phyloP scores from a whole-genome alignment of 176 grass and related monocot genomes.

The Lolium perenne region DNA sequence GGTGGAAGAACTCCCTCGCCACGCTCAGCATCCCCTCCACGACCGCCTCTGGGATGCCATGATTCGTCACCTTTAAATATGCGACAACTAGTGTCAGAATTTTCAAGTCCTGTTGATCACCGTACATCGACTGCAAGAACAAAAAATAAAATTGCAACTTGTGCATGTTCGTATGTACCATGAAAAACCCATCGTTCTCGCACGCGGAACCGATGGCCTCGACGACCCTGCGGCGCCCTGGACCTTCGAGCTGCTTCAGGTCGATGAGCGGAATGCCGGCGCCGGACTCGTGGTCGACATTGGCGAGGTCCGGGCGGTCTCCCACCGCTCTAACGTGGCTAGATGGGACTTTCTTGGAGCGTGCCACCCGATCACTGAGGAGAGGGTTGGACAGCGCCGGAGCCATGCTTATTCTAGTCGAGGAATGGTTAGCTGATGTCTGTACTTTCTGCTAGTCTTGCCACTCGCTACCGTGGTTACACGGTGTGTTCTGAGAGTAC shows the following conservation, averaged over 20 bases:
- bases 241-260: slow-evolving; percentile 52
- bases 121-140: not conserved
- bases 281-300: slow-evolving; percentile 50
- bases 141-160: too few relatives aligned
- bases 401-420: slow-evolving; percentile 35
- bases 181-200: slow-evolving; percentile 75
- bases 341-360: slow-evolving; percentile 38
- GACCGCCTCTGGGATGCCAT: slow-evolving; percentile 65
- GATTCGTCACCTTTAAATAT: slow-evolving; percentile 64
- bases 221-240: slow-evolving; percentile 48
- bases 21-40: slow-evolving; percentile 69
- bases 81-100: not conserved
- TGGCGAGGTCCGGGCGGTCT: slow-evolving; percentile 70
- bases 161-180: slow-evolving; percentile 48
- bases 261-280: slow-evolving; percentile 70
- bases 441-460: not conserved
- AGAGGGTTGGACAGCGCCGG: slow-evolving; percentile 44
- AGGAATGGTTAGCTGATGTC: not conserved
- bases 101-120: not conserved
- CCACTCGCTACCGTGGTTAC: not conserved
- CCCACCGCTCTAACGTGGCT: slow-evolving; percentile 61
- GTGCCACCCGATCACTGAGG: slow-evolving; percentile 51
- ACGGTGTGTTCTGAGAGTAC: not conserved
- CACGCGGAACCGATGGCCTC: slow-evolving; percentile 69
- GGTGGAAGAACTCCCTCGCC: slow-evolving; percentile 87